phyloP scores from a whole-genome alignment of 1,284 basidiomycete genomes.

The Vanrija sp. region DNA sequence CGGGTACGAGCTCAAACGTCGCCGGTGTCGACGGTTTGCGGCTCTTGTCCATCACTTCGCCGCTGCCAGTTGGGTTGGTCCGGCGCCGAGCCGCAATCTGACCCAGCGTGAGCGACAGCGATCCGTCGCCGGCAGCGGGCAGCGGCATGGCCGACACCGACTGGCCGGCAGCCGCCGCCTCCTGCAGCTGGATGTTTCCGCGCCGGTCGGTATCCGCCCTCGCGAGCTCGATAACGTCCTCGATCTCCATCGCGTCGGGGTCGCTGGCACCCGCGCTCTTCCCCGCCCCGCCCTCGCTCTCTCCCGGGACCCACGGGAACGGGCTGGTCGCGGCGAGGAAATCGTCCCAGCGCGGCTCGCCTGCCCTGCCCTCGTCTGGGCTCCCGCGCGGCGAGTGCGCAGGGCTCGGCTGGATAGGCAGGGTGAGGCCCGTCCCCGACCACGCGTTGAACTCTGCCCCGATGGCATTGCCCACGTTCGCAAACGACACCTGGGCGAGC shows the following conservation, averaged over 20 bases:
- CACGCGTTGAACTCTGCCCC: too few relatives aligned
- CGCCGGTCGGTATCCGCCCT: background rate
- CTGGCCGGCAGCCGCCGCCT: background rate
- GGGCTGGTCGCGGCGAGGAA: background rate
- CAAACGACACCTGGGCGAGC: too few relatives aligned
- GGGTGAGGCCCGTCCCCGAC: too few relatives aligned
- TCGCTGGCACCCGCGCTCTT: too few relatives aligned
- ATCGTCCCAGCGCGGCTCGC: background rate
- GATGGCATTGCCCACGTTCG: too few relatives aligned
- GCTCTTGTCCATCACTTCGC: too few relatives aligned
- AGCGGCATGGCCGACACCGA: background rate
- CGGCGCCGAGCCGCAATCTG: background rate
- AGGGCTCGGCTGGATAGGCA: too few relatives aligned
- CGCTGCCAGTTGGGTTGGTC: too few relatives aligned
- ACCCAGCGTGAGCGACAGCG: background rate
- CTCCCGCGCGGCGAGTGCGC: too few relatives aligned
- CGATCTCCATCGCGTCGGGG: background rate
- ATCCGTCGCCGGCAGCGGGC: background rate
- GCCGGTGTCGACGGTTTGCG: background rate
- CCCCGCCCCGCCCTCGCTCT: background rate
- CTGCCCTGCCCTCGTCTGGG: too few relatives aligned
- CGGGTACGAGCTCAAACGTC: background rate
- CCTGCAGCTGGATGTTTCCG: background rate
- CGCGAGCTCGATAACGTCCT: conserved; percentile 1
- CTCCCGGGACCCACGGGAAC: background rate